Evolutionary conservation across 768 basidiomycete genomes (phyloP).

Genomic region (Mycena polygramma): DNA sequence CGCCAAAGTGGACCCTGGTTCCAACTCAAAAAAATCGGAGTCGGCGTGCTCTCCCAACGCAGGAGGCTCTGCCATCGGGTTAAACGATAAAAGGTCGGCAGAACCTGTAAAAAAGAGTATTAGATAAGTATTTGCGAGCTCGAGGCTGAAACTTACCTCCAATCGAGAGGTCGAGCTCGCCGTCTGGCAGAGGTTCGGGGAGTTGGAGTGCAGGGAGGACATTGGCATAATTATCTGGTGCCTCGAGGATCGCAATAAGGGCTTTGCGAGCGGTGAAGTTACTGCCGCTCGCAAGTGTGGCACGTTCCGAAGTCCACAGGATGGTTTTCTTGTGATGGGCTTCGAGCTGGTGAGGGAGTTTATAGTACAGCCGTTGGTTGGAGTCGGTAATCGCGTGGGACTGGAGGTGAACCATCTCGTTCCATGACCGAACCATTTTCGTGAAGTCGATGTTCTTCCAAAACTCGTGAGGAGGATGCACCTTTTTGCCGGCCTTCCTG

Average conservation of each 20-base stretch:
- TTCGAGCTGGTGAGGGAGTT: constrained; percentile 10
- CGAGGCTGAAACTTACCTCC: neutral
- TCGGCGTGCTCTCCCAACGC: too few species aligned
- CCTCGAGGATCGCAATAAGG: neutral
- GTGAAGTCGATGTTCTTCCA: constrained; percentile 10
- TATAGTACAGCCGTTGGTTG: constrained; percentile 2
- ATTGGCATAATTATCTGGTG: neutral
- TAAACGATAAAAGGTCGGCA: too few species aligned
- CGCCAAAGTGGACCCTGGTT: too few species aligned
- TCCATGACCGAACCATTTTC: constrained; percentile 3
- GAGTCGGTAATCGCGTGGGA: constrained; percentile 5
- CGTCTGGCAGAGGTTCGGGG: neutral
- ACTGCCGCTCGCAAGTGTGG: neutral
- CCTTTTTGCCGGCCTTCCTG: neutral
- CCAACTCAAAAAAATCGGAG: too few species aligned
- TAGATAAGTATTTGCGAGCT: too few species aligned
- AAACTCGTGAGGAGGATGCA: neutral
- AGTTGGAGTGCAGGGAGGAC: neutral
- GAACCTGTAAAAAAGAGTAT: too few species aligned
- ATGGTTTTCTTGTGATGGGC: constrained; percentile 15
- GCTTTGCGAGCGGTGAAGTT: constrained; percentile 7
- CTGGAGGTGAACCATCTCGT: neutral
- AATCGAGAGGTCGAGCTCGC: constrained; percentile 8
- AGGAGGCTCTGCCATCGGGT: too few species aligned
- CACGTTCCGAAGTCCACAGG: neutral